Conservation (phyloP, 139 green algal species). For the Coelastrella sp. region DNA sequence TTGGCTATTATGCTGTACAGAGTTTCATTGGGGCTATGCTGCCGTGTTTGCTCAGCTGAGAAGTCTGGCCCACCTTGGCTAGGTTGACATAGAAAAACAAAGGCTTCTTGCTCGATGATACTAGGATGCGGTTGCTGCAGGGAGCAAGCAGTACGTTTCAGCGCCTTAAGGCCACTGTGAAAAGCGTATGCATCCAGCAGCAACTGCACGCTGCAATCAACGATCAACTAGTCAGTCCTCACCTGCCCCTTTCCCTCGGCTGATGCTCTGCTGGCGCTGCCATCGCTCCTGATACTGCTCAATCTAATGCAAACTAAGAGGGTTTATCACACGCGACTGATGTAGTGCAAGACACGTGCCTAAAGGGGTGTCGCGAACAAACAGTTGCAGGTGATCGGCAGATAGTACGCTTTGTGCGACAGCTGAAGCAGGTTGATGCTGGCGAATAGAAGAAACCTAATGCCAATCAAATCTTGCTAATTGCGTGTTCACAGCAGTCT, state of each 20-base stretch:
- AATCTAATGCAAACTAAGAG: neutral
- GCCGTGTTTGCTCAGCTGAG: too few relatives aligned
- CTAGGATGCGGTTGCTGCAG: conserved; percentile 68
- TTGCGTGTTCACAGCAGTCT: too few relatives aligned
- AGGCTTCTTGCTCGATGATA: conserved; percentile 81
- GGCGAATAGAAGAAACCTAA: too few relatives aligned
- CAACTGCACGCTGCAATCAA: conserved; percentile 16
- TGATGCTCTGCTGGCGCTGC: neutral
- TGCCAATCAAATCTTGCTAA: too few relatives aligned
- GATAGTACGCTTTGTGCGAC: too few relatives aligned
- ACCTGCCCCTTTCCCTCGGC: neutral
- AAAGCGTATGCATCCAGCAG: neutral
- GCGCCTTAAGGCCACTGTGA: neutral
- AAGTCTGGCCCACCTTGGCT: conserved; percentile 62
- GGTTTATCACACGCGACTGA: too few relatives aligned
- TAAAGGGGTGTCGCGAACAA: too few relatives aligned
- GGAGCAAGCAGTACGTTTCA: neutral
- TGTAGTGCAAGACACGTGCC: too few relatives aligned
- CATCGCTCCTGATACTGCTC: neutral
- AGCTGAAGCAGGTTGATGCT: too few relatives aligned
- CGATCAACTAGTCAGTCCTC: neutral
- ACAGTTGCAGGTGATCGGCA: too few relatives aligned
- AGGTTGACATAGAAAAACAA: conserved; percentile 89
- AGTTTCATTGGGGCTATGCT: too few relatives aligned
- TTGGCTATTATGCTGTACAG: too few relatives aligned